A percentile compares a stretch with the other conserved stretches of the same genome.
These are phyloP conservation scores for Saccharum hybrid DNA, from an alignment of 202 grass and related monocot genomes.

Conservation along the genomic window DNA sequence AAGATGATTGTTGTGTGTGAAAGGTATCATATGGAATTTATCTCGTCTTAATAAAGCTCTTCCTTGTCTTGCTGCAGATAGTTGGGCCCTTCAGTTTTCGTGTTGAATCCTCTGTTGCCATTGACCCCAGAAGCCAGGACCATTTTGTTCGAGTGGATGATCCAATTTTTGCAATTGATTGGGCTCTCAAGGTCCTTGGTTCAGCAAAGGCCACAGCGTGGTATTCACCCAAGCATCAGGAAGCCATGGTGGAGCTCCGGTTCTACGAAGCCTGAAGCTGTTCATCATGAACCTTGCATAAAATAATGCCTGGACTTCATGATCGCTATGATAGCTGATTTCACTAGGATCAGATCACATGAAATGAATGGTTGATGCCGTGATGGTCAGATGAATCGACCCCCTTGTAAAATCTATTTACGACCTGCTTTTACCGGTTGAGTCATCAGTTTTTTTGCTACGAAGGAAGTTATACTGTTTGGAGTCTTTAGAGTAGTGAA, in stretches of 20 bases:
- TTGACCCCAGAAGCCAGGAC: slow-evolving; percentile 55
- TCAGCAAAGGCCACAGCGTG: slow-evolving; percentile 93
- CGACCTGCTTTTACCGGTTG: background rate
- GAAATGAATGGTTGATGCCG: slow-evolving; percentile 9
- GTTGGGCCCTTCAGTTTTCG: slow-evolving; percentile 93
- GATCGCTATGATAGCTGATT: background rate
- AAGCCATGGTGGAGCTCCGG: slow-evolving; percentile 86
- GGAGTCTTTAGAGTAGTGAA: slow-evolving; percentile 13
- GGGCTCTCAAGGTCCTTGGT: slow-evolving; percentile 89
- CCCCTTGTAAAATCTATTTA: background rate
- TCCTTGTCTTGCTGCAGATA: slow-evolving; percentile 54
- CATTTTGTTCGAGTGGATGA: slow-evolving; percentile 63
- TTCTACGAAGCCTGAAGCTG: slow-evolving; percentile 67
- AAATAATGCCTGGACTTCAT: background rate
- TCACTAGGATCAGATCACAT: slow-evolving; percentile 2
- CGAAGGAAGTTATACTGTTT: background rate
- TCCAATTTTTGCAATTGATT: slow-evolving; percentile 79
- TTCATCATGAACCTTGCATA: slow-evolving; percentile 7
- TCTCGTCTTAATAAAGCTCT: background rate
- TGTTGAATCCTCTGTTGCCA: slow-evolving; percentile 68
- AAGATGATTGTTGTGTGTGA: slow-evolving; percentile 6
- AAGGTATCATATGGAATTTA: slow-evolving; percentile 9
- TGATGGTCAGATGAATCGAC: background rate
- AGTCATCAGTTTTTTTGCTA: slow-evolving; percentile 5
- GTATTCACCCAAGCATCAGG: slow-evolving; percentile 77